Conservation (phyloP, 495 filamentous ascomycete species). For the Tuber brumale region DNA sequence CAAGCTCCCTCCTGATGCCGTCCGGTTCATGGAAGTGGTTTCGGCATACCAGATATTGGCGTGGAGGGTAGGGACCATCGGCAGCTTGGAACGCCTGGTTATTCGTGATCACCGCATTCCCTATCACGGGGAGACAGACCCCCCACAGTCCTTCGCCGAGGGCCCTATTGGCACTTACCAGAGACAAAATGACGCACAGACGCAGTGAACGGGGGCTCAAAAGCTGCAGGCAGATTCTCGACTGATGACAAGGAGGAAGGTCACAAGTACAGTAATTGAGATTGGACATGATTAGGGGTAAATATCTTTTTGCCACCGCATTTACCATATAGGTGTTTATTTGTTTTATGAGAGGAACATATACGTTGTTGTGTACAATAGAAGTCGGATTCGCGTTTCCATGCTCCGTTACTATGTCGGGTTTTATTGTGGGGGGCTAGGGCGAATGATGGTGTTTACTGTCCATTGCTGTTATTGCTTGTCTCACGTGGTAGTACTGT, state of each 20-base stretch:
- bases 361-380: neutral
- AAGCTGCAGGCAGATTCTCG: neutral
- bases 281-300: neutral
- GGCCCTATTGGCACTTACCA: neutral
- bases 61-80: slow-evolving; percentile 20
- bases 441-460: neutral
- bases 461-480: neutral
- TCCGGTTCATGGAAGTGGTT: slow-evolving; percentile 27
- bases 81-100: neutral
- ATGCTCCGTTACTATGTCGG: neutral
- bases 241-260: neutral
- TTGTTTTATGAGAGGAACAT: neutral
- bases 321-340: neutral
- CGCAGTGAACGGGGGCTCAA: neutral
- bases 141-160: neutral
- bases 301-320: neutral
- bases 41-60: slow-evolving; percentile 25
- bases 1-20: slow-evolving; percentile 15
- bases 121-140: neutral
- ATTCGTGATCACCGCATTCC: slow-evolving; percentile 1
- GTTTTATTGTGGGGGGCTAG: neutral
- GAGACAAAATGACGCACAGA: neutral
- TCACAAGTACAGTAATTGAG: neutral
- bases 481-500: neutral
- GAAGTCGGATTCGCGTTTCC: neutral